Base-by-base conservation (phyloP, 176 grass and related monocot species). In the Oryza australiensis region DNA sequence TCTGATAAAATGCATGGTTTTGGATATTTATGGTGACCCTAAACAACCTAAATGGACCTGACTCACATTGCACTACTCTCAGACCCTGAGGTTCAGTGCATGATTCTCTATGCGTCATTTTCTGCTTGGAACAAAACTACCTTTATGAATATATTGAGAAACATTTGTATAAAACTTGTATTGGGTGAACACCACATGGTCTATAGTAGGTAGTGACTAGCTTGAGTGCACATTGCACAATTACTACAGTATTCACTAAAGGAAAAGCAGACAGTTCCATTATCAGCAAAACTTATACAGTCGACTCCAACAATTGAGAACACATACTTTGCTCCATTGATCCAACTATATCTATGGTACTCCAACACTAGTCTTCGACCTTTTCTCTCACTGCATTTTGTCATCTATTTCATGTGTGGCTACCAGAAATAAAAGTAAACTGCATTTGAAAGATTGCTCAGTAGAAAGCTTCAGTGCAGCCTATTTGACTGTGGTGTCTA, bases 21-120 rank as follows among this genome's bases (percentile, higher is more conserved):
- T 38, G 6, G n/a, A n/a, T 32, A 69, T 51, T 48, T 37, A 12
- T 2, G 27, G 30, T 49, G 7, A 15, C 15, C 37, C 11, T 40
- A 82, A 76, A 64, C 40, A 76, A 77, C 30, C 53, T 77, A 51
- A 66, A 51, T 53, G 72, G 23, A 24, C 18, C 64, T 28, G 28
- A 12, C 11, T 51, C 12, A 72, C 9, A 55, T 71, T 26, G 4
- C 4, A 64, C 12, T 77, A 9, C 73, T 64, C 24, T 41, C 66
- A 72, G 55, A 72, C 20, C 68, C 13, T 1, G 13, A 41, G 24
- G 24, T 43, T 59, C 14, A 78, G 18, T 20, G 13, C 13, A 78
- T 0, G 9, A 24, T 40, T 77, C 12, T 63, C 14, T 6, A 10
- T 20, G 51, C 20, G 16, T 24, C 7, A 0, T 71, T 65, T 0